Base-by-base conservation (phyloP, 345 rosid genomes). In the Passiflora organensis region DNA sequence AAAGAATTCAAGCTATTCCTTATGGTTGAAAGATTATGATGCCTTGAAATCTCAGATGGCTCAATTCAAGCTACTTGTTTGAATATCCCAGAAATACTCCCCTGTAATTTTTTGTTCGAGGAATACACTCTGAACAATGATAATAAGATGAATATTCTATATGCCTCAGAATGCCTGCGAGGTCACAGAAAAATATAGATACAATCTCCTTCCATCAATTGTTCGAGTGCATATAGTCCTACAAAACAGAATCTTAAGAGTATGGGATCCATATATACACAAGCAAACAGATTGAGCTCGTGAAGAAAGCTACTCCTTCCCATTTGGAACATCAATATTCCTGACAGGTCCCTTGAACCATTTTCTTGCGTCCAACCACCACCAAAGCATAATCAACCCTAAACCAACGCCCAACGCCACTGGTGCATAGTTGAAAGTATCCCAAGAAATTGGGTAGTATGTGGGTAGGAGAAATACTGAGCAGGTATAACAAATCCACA, bases 301-400 rank as follows among this genome's bases (percentile, higher is more conserved):
- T 28, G 34, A 28, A 28, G 34, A 28, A 32, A 34, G 22, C 44
- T 13, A 59, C 11, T 46, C 55, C 50, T 66, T 47, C 32, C 53
- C 71, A 10, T 78, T 74, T 19, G 49, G 73, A 24, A 48, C 28
- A 48, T 76, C 78, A 42, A 80, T 76, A 66, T 80, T 80, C 64
- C 81, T 64, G 28, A 78, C 89, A 49, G 86, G 89, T 41, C 83
- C 89, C 54, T 74, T 72, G 53, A 83, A 83, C 84, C 79, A 83
- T 70, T 60, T 78, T 23, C 79, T 76, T 3, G 86, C 82, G 59
- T 76, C 84, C 46, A 78, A 20, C 5, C 61, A 36, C 86, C 83
- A 74, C 86, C 89, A 83, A 14, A 80, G 71, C 83, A 76, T 73
- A 44, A 78, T 67, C 55, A 72, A 18, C 21, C 76, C 69, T 66